These are phyloP conservation scores for Sophora flavescens DNA, from an alignment of 306 rosid species.

Conservation along the genomic window DNA sequence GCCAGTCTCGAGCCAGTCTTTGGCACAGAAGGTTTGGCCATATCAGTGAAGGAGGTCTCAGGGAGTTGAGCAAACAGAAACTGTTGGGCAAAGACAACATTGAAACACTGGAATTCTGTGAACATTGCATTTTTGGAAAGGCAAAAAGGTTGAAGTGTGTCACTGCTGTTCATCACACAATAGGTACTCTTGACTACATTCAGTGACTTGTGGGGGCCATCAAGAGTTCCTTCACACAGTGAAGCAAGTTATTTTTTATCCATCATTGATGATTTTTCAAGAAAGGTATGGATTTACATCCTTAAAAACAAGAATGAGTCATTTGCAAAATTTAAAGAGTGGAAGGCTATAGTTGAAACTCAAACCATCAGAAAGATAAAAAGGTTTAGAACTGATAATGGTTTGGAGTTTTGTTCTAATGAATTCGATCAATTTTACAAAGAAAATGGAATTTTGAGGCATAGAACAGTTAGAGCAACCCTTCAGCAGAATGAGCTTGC, in stretches of 20 bases:
- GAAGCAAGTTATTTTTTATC: not conserved
- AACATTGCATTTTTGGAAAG: not conserved
- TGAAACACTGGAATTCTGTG: not conserved
- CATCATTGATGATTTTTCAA: not conserved
- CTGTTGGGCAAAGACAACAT: not conserved
- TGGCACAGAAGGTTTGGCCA: too few relatives aligned
- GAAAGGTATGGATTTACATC: not conserved
- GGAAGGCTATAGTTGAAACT: too few relatives aligned
- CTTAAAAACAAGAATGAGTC: too few relatives aligned
- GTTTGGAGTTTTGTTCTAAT: too few relatives aligned
- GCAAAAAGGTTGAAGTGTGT: not conserved
- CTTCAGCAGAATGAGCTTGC: not conserved
- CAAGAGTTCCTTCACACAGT: too few relatives aligned
- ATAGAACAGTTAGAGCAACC: not conserved
- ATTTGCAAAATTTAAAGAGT: too few relatives aligned
- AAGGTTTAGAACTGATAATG: too few relatives aligned
- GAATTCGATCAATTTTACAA: not conserved
- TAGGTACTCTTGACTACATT: not conserved
- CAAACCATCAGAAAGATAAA: too few relatives aligned
- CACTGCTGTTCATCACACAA: not conserved
- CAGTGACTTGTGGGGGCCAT: too few relatives aligned
- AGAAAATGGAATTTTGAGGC: not conserved
- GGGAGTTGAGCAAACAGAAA: not conserved
- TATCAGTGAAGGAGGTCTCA: too few relatives aligned
- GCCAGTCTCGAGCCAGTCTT: too few relatives aligned